These are phyloP conservation scores for Lathyrus tuberosus DNA, from an alignment of 306 rosid species.

Conservation along the genomic window DNA sequence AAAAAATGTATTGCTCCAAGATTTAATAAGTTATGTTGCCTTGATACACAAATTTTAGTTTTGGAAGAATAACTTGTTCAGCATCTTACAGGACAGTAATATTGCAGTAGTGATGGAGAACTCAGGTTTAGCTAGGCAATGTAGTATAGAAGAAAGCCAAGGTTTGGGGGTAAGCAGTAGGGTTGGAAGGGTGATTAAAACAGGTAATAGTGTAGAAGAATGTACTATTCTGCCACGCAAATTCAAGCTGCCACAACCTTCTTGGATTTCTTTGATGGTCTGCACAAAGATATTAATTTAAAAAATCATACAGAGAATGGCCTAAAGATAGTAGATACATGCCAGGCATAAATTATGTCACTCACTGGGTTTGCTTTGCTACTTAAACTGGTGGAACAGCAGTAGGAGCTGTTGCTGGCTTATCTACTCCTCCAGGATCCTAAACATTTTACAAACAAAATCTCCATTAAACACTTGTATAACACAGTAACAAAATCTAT, in stretches of 20 bases:
- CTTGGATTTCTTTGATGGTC: slow-evolving; percentile 77
- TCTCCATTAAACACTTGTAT: background rate
- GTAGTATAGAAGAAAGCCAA: no score
- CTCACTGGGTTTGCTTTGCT: slow-evolving; percentile 72
- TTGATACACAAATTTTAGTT: no score
- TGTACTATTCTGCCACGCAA: slow-evolving; percentile 24
- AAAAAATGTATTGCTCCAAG: no score
- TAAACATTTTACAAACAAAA: slow-evolving; percentile 20
- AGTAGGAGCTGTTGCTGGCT: slow-evolving; percentile 41
- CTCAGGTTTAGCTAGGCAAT: no score
- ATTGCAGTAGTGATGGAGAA: no score
- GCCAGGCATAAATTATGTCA: slow-evolving; percentile 11
- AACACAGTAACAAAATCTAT: no score
- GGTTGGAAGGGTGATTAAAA: no score
- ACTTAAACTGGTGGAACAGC: slow-evolving; percentile 48
- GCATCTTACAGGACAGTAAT: no score
- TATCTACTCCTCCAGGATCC: slow-evolving; percentile 85
- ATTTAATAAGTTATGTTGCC: no score
- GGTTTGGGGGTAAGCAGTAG: no score
- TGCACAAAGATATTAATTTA: slow-evolving; percentile 40
- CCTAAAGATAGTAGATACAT: background rate
- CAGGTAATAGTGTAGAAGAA: no score
- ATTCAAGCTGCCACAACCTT: slow-evolving; percentile 50
- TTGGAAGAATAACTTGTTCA: no score
- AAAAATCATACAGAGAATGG: background rate